phyloP scores from a whole-genome alignment of 1,284 basidiomycete genomes.

The Agroathelia rolfsii region DNA sequence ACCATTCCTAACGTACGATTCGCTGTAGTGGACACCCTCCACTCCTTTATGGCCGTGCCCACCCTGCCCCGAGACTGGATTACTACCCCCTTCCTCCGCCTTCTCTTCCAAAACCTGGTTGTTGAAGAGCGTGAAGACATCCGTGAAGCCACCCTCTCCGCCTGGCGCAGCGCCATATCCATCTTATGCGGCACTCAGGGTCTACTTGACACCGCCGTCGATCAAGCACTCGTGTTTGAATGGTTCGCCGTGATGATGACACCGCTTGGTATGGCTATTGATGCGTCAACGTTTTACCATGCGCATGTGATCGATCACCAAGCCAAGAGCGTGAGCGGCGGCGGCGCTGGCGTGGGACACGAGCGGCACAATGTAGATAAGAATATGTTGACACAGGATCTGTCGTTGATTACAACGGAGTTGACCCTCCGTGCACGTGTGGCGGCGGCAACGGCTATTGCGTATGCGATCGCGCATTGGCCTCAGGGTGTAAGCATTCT shows the following conservation, averaged over 20 bases:
- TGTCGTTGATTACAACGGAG: slow-evolving; percentile 76
- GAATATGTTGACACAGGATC: slow-evolving; percentile 88
- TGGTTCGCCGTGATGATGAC: slow-evolving; percentile 92
- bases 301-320: slow-evolving; percentile 38
- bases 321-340: too few species aligned
- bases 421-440: slow-evolving; percentile 77
- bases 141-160: slow-evolving; percentile 65
- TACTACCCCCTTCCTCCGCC: slow-evolving; percentile 63
- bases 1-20: slow-evolving; percentile 91
- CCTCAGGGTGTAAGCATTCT: slow-evolving; percentile 39
- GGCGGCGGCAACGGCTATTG: slow-evolving; percentile 74
- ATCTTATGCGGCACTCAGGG: slow-evolving; percentile 37
- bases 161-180: slow-evolving; percentile 70
- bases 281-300: slow-evolving; percentile 64
- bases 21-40: slow-evolving; percentile 85
- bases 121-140: slow-evolving; percentile 88
- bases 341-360: slow-evolving; percentile 28
- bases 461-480: slow-evolving; percentile 64
- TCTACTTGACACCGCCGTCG: slow-evolving; percentile 42
- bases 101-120: slow-evolving; percentile 92
- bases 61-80: slow-evolving; percentile 82
- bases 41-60: slow-evolving; percentile 75
- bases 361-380: slow-evolving; percentile 94
- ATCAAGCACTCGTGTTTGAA: slow-evolving; percentile 49
- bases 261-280: slow-evolving; percentile 78